Percentiles rank a stretch among this genome's conserved stretches.
phyloP scores from a whole-genome alignment of 345 rosid genomes.

The Atalantia buxifolia region DNA sequence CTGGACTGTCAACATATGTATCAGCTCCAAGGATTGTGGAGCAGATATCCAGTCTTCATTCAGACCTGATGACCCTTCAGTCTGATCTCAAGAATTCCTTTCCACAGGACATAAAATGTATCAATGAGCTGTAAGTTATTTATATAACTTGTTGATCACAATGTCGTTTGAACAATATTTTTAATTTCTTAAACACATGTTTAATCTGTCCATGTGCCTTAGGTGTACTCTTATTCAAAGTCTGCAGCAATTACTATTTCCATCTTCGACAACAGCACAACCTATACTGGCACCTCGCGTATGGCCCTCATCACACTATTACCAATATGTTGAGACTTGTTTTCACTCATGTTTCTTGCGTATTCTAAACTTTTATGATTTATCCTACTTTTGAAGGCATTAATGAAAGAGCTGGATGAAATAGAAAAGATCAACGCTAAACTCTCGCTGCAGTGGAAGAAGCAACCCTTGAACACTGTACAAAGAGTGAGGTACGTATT shows the following conservation, averaged over 20 bases:
- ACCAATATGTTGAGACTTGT: background rate
- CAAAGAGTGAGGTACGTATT: conserved; percentile 69
- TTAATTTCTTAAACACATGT: background rate
- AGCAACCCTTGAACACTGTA: conserved; percentile 81
- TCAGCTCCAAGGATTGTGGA: conserved; percentile 91
- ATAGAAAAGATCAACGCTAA: conserved; percentile 86
- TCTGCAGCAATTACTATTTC: conserved; percentile 84
- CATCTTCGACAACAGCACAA: conserved; percentile 96
- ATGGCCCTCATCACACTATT: background rate
- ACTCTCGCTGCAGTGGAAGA: conserved; percentile 91
- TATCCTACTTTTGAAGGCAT: conserved; percentile 37
- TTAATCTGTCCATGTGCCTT: conserved; percentile 2
- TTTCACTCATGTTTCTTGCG: background rate
- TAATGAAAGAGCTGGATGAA: conserved; percentile 94
- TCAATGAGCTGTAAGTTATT: conserved; percentile 79
- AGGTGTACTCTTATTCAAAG: conserved; percentile 85
- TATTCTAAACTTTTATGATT: conserved; percentile 11
- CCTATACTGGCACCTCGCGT: conserved; percentile 87
- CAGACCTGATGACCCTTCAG: conserved; percentile 72
- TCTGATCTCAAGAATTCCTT: conserved; percentile 88
- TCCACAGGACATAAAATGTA: conserved; percentile 87
- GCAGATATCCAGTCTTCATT: conserved; percentile 76
- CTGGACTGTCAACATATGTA: conserved; percentile 74
- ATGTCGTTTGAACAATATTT: background rate
- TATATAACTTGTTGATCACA: background rate